Evolutionary conservation across 768 basidiomycete genomes (phyloP).

Genomic region (Mycena venus): DNA sequence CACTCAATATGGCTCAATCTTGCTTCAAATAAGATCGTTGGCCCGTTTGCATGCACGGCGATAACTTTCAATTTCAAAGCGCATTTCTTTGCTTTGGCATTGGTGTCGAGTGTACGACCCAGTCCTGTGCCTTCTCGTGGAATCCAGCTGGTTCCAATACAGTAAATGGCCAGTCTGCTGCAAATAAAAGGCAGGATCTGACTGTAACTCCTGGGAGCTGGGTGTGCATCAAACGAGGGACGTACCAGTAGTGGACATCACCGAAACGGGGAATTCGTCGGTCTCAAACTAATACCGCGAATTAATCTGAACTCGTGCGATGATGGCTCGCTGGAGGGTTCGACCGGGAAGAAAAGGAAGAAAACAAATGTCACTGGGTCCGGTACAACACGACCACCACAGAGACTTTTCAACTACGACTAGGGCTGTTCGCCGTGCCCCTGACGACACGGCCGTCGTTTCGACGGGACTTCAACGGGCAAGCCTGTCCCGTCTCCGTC

Average conservation of each 20-base stretch:
- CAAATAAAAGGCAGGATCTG: constrained; percentile 96
- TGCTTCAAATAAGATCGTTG: too few relatives aligned
- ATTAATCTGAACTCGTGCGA: constrained; percentile 96
- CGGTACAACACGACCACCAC: constrained; percentile 84
- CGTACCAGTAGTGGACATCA: constrained; percentile 95
- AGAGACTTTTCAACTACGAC: constrained; percentile 94
- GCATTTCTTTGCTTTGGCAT: too few relatives aligned
- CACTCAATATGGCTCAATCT: too few relatives aligned
- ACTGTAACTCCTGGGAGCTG: constrained; percentile 89
- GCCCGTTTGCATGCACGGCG: too few relatives aligned
- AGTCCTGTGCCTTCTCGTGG: constrained; percentile 91
- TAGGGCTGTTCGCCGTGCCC: too few relatives aligned
- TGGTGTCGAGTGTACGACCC: too few relatives aligned
- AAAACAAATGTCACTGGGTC: constrained; percentile 65
- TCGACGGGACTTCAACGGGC: too few relatives aligned
- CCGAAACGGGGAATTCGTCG: constrained; percentile 93
- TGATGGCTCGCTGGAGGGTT: constrained; percentile 71
- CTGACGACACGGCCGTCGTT: too few relatives aligned
- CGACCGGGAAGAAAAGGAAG: constrained; percentile 90
- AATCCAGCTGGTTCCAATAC: constrained; percentile 89
- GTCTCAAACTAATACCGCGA: constrained; percentile 95
- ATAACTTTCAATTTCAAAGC: too few relatives aligned
- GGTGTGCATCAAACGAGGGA: constrained; percentile 95
- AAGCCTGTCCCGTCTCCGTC: too few relatives aligned
- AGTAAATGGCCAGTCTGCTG: constrained; percentile 97